A percentile compares a stretch with the other conserved stretches of the same genome.
These are phyloP conservation scores for Byssothecium circinans DNA, from an alignment of 2,329 filamentous ascomycete species.

Conservation along the genomic window DNA sequence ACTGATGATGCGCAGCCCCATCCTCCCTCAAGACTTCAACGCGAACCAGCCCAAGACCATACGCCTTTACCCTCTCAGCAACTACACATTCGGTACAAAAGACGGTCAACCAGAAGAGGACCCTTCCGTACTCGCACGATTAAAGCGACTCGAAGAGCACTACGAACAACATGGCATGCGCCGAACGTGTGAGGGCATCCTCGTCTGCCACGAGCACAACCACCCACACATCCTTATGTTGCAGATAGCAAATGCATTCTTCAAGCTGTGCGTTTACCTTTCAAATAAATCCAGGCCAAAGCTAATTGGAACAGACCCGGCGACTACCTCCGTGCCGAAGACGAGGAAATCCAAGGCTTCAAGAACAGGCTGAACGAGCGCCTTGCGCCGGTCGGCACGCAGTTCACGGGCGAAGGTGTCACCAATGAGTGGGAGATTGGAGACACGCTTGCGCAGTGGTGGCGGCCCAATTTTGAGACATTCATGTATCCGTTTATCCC, in stretches of 20 bases:
- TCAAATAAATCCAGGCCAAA: neutral
- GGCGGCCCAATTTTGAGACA: conserved; percentile 97
- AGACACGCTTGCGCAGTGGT: conserved; percentile 97
- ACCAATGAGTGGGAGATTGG: conserved; percentile 94
- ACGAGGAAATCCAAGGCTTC: conserved; percentile 94
- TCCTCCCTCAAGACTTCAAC: conserved; percentile 80
- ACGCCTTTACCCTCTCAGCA: conserved; percentile 89
- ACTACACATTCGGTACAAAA: conserved; percentile 99
- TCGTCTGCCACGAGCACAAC: conserved; percentile 98
- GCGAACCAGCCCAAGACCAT: conserved; percentile 87
- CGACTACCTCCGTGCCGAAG: conserved; percentile 86
- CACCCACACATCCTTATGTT: conserved; percentile 98
- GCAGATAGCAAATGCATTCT: conserved; percentile 98
- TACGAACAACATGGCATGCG: conserved; percentile 93
- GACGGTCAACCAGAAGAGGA: conserved; percentile 98
- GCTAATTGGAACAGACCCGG: conserved; percentile 62
- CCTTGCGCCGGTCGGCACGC: conserved; percentile 84
- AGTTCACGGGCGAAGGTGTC: conserved; percentile 78
- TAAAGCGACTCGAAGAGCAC: conserved; percentile 95
- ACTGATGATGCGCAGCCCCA: conserved; percentile 56
- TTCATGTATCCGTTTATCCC: conserved; percentile 99
- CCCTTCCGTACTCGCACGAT: conserved; percentile 86
- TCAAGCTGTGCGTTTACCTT: conserved; percentile 70
- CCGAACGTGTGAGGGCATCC: conserved; percentile 91
- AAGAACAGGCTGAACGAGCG: conserved; percentile 90